Evolutionary conservation across 805 yeast genomes (phyloP).

Genomic region (Metschnikowia matae): DNA sequence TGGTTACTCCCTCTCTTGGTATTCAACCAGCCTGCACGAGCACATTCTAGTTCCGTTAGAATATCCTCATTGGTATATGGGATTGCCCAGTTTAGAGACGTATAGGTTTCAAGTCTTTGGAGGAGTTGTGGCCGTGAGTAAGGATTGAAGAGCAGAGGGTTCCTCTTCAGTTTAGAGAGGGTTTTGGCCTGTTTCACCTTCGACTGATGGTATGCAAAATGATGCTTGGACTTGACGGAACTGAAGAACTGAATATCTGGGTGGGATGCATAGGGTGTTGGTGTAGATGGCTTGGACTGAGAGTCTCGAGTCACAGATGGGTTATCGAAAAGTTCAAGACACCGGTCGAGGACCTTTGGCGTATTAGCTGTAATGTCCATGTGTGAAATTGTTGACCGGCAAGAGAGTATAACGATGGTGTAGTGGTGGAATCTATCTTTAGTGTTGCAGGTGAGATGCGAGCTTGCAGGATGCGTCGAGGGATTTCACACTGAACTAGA

Average conservation of each 20-base stretch:
- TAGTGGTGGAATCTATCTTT: not conserved
- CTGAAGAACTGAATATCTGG: conserved; percentile 40
- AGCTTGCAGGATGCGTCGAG: not conserved
- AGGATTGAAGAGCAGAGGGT: conserved; percentile 29
- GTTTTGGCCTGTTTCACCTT: conserved; percentile 13
- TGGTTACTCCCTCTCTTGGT: conserved; percentile 25
- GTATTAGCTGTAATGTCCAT: conserved; percentile 11
- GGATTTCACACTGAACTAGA: no score
- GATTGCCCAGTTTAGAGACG: conserved; percentile 46
- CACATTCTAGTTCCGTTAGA: conserved; percentile 46
- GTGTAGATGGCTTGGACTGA: conserved; percentile 9
- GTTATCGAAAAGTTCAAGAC: conserved; percentile 10
- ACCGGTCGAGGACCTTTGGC: conserved; percentile 14
- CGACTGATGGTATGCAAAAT: conserved; percentile 33
- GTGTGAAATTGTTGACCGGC: not conserved
- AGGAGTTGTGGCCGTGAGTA: conserved; percentile 32
- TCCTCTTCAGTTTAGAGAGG: conserved; percentile 9
- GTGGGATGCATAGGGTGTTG: conserved; percentile 21
- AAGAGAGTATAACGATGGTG: not conserved
- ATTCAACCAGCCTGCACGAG: conserved; percentile 49
- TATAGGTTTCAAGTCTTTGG: conserved; percentile 41
- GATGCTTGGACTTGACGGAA: conserved; percentile 32
- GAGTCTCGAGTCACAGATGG: not conserved
- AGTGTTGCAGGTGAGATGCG: not conserved
- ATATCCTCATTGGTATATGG: conserved; percentile 17